Base-by-base conservation (phyloP, 1,284 basidiomycete genomes). In the Marasmius sp. region DNA sequence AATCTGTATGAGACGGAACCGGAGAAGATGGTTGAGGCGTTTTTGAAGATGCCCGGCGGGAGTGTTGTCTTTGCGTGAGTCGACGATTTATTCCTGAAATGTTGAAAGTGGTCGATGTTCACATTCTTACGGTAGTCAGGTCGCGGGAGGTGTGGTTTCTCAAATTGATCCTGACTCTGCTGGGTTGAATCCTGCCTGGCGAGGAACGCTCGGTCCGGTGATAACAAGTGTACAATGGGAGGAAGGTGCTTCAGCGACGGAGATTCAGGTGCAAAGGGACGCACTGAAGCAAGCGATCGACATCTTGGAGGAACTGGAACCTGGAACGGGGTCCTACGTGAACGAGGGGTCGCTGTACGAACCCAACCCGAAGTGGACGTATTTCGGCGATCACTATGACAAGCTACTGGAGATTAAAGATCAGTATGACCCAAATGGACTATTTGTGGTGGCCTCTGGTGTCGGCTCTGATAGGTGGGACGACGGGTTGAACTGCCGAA, bases 261-360 rank as follows among this genome's bases (percentile, higher is more conserved):
- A 70, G 0, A 75, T 81, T 9, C 22, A 69, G 10, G 18, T 43
- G 8, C 51, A 58, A 2, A 64, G 47, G 18, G 48, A 68, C 34
- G 16, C 27, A 8, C 37, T 71, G 14, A 66, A 62, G 27, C 43
- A 64, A n/a, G 69, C 71, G 4, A 60, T 68, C 6, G 64, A 69
- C 10, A 61, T 74, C 9, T 67, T 74, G 14, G 70, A 71, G 47
- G 62, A 64, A 34, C 64, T 78, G 9, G 67, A 22, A 1, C 72
- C 74, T 8, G 69, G 72, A 11, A 73, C 75, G 4, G 79, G 73
- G 2, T 71, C 76, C 1, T 78, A 78, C 61, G 70, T 79, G 47
- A 80, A 82, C 58, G 80, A 81, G 81, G 80, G 74, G 5, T 78
- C 76, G 0, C 63, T 75, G 18, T 77, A 75, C 47, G 75, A 83